Percentiles rank a stretch among this genome's conserved stretches.
Evolutionary conservation across 140 eudicot species (phyloP).

Genomic region (Bidens hawaiensis): DNA sequence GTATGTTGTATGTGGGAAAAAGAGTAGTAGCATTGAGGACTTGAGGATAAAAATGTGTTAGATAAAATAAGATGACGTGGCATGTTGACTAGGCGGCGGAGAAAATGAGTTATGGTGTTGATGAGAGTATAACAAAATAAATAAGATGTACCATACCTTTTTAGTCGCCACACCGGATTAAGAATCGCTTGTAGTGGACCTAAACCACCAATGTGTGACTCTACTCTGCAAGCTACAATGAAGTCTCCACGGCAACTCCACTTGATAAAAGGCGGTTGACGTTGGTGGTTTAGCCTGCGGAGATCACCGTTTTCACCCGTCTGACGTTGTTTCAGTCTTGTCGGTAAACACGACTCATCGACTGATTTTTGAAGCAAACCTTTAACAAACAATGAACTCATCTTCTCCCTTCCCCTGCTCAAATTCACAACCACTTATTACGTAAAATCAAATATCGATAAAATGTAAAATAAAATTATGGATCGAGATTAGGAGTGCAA

Average conservation of each 20-base stretch:
- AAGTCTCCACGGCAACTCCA: slow-evolving; percentile 16
- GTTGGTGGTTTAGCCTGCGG: slow-evolving; percentile 6
- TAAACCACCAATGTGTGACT: slow-evolving; percentile 16
- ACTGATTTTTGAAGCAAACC: slow-evolving; percentile 35
- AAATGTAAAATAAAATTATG: no score
- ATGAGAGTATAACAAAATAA: no score
- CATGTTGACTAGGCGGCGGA: no score
- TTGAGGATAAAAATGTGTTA: no score
- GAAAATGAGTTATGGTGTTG: no score
- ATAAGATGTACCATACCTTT: slow-evolving; percentile 42
- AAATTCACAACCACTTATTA: not conserved
- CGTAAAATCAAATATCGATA: not conserved
- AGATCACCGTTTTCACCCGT: slow-evolving; percentile 23
- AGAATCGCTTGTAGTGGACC: slow-evolving; percentile 41
- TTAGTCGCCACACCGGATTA: slow-evolving; percentile 52
- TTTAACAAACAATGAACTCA: slow-evolving; percentile 46
- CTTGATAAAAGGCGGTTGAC: not conserved
- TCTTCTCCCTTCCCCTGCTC: slow-evolving; percentile 14
- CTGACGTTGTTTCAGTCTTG: slow-evolving; percentile 25
- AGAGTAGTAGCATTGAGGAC: no score
- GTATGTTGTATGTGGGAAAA: no score
- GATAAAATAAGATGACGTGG: no score
- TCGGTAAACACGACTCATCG: slow-evolving; percentile 24
- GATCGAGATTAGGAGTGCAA: no score
- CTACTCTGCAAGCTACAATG: no score